Conservation (phyloP, 495 filamentous ascomycete genomes). For the Aspergillus sparsus region DNA sequence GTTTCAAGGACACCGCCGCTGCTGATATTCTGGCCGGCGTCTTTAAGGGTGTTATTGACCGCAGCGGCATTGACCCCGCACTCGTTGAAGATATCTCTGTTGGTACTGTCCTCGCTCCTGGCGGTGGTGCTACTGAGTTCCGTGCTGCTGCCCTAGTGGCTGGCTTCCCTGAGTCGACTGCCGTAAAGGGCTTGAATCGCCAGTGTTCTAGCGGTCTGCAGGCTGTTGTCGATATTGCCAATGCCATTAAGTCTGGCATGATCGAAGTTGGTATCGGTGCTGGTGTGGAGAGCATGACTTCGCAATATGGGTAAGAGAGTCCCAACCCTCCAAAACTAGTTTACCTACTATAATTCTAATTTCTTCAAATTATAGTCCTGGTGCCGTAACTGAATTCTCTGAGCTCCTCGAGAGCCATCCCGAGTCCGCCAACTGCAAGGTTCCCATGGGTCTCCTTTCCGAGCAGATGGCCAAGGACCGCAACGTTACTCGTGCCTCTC, state of each 20-base stretch:
- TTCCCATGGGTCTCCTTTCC: conserved; percentile 93
- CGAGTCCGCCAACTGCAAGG: conserved; percentile 92
- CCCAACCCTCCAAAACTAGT: background rate
- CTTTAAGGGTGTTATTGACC: conserved; percentile 75
- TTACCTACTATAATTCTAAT: background rate
- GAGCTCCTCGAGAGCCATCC: conserved; percentile 82
- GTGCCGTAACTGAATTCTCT: conserved; percentile 90
- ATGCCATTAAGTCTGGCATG: conserved; percentile 84
- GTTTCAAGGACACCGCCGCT: conserved; percentile 89
- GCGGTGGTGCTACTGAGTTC: conserved; percentile 96
- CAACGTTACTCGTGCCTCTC: conserved; percentile 65
- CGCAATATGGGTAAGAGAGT: conserved; percentile 76
- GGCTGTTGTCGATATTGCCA: conserved; percentile 89
- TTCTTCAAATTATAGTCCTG: conserved; percentile 55
- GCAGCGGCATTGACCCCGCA: conserved; percentile 80
- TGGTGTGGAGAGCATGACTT: conserved; percentile 96
- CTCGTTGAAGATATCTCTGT: conserved; percentile 92
- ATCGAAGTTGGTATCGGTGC: conserved; percentile 94
- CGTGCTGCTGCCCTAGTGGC: conserved; percentile 88
- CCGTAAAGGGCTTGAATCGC: conserved; percentile 83
- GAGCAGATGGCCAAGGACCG: conserved; percentile 93
- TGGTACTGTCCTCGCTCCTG: conserved; percentile 86
- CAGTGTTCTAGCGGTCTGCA: conserved; percentile 91
- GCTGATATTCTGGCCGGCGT: conserved; percentile 84
- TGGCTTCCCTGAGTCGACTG: conserved; percentile 81